These are phyloP conservation scores for Clarireedia monteithiana DNA, from an alignment of 2,329 filamentous ascomycete genomes.

Conservation along the genomic window DNA sequence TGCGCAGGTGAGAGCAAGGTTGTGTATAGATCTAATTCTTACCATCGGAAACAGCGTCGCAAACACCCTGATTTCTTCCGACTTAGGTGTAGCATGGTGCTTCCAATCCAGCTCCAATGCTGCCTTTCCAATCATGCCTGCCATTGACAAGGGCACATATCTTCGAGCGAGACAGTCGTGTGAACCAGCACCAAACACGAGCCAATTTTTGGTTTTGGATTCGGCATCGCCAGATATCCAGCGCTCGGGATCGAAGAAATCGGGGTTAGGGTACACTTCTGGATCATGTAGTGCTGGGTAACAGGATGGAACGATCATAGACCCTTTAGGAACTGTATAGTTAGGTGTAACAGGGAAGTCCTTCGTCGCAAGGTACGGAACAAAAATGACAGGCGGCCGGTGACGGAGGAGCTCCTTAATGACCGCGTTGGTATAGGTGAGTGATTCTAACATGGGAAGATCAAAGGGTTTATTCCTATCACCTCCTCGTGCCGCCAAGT, in stretches of 20 bases:
- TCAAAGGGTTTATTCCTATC: slow-evolving; percentile 35
- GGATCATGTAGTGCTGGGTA: slow-evolving; percentile 45
- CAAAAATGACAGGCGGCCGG: slow-evolving; percentile 45
- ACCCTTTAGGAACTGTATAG: slow-evolving; percentile 43
- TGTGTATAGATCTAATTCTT: no score
- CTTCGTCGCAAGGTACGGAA: slow-evolving; percentile 42
- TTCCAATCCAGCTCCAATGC: slow-evolving; percentile 30
- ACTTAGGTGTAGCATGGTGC: no score
- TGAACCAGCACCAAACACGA: slow-evolving; percentile 43
- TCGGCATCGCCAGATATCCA: slow-evolving; percentile 45
- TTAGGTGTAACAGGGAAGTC: slow-evolving; percentile 38
- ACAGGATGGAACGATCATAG: slow-evolving; percentile 43
- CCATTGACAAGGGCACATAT: slow-evolving; percentile 44
- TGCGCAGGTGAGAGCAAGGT: no score
- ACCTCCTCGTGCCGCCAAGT: slow-evolving; percentile 36
- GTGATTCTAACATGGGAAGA: slow-evolving; percentile 39
- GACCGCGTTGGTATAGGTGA: slow-evolving; percentile 45
- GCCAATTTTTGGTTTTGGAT: slow-evolving; percentile 44
- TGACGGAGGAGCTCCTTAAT: slow-evolving; percentile 46
- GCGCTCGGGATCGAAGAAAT: slow-evolving; percentile 38
- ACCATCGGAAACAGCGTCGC: no score
- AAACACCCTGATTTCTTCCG: no score
- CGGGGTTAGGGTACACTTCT: slow-evolving; percentile 30
- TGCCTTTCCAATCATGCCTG: slow-evolving; percentile 45
- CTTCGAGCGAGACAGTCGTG: slow-evolving; percentile 42